Evolutionary conservation across 352 stramenopile genomes (phyloP).

Genomic region (Globisporangium rhizosaccharum): DNA sequence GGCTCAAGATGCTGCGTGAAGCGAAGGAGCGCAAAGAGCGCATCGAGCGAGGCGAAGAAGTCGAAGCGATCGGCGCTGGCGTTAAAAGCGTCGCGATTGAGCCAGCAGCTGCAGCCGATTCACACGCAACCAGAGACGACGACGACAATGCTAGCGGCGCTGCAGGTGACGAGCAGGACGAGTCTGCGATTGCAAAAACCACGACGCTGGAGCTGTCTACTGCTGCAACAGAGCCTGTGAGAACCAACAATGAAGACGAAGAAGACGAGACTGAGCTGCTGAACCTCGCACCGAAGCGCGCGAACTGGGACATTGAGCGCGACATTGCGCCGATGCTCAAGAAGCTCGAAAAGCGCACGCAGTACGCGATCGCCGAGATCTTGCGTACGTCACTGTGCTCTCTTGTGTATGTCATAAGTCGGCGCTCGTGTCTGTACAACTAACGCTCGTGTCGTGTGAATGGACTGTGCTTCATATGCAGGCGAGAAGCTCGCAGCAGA

Average conservation of each 20-base stretch:
- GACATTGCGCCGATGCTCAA: constrained; percentile 85
- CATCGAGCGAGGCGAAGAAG: constrained; percentile 23
- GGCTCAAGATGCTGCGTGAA: constrained; percentile 79
- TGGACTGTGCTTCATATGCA: constrained; percentile 12
- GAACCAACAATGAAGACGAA: constrained; percentile 25
- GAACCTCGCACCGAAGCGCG: constrained; percentile 73
- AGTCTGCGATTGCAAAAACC: constrained; percentile 20
- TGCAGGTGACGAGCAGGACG: background rate
- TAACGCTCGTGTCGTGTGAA: background rate
- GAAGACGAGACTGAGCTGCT: constrained; percentile 64
- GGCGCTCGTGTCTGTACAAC: background rate
- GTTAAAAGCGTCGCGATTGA: constrained; percentile 7
- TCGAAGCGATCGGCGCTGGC: constrained; percentile 12
- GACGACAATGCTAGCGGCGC: background rate
- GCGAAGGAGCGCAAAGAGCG: constrained; percentile 75
- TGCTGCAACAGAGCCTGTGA: constrained; percentile 10
- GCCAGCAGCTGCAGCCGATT: background rate
- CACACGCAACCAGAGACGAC: constrained; percentile 1
- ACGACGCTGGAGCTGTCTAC: constrained; percentile 6
- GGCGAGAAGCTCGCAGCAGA: constrained; percentile 79
- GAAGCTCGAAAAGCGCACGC: constrained; percentile 80
- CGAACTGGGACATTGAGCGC: constrained; percentile 86
- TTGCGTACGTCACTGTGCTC: constrained; percentile 41
- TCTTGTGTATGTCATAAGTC: background rate
- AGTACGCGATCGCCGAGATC: constrained; percentile 85